Base-by-base conservation (phyloP, 805 yeast genomes). In the Saccharomycopsis sp. region DNA sequence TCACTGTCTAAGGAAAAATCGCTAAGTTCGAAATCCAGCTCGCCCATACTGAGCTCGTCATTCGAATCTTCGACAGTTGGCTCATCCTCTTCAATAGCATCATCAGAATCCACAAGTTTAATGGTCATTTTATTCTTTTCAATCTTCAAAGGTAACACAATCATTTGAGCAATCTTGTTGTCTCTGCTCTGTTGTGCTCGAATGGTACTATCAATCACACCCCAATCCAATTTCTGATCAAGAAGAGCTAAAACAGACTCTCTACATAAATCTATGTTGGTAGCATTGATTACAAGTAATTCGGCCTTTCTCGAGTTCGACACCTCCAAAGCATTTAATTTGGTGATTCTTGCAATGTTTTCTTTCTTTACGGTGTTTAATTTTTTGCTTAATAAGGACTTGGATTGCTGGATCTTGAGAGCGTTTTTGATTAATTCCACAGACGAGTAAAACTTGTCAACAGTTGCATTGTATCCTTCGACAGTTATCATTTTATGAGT, bases 201-300 rank as follows among this genome's bases (percentile, higher is more conserved):
- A 55, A 93, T 84, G 58, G 87, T 72, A 62, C 84, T 83, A 68
- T 87, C 97, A 62, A 92, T 92, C 61, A 89, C 86, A 50, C 81
- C 80, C 99, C 99, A 93, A 69, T 93, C 97, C 89, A 90, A 89
- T 63, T 89, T 92, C 67, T 89, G 94, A 58, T 86, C 84, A 2
- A 91, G 62, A 57, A 90, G 72, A 0, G 75, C 73, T 59, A 85
- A 86, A 2, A 93, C 87, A 1, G 87, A 85, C 5, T 68, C 70
- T 60, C 81, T 85, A 53, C 94, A 90, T 17, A 81, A 81, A 54
- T 87, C 94, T 3, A 92, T 90, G 24, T 81, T 64, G 25, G 83
- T 83, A 2, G 93, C 86, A 68, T 87, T 78, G 42, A 78, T 73
- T 61, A 88, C 86, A 29, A 93, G 84, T 2, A 87, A 73, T 62